A percentile compares a stretch with the other conserved stretches of the same genome.
Conservation (phyloP, 768 basidiomycete species). For the Suillus lakei region DNA sequence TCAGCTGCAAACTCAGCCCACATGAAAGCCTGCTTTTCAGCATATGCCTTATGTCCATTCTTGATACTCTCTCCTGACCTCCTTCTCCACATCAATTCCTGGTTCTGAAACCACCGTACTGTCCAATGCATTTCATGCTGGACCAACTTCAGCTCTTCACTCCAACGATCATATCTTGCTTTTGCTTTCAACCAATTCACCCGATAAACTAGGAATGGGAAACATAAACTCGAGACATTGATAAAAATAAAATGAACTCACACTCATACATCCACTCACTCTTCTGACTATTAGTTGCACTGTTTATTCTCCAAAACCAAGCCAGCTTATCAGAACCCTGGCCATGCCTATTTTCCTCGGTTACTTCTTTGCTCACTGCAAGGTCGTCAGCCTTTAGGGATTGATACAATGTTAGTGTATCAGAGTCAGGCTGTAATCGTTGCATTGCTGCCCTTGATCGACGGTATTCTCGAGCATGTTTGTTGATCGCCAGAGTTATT, state of each 20-base stretch:
- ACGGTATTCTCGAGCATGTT: background rate
- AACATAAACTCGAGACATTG: background rate
- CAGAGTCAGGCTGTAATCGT: background rate
- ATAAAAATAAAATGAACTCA: background rate
- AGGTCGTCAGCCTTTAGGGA: slow-evolving; percentile 8
- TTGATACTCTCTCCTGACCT: background rate
- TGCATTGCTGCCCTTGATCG: background rate
- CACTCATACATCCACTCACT: slow-evolving; percentile 5
- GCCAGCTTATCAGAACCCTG: slow-evolving; percentile 11
- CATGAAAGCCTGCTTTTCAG: background rate
- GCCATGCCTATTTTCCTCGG: slow-evolving; percentile 12
- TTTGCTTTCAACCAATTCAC: slow-evolving; percentile 17
- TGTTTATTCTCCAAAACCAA: slow-evolving; percentile 7
- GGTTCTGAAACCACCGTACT: slow-evolving; percentile 14
- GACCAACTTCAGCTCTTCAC: slow-evolving; percentile 20
- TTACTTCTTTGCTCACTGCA: slow-evolving; percentile 13
- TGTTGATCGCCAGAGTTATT: slow-evolving; percentile 3
- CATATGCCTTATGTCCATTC: background rate
- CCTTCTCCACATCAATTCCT: background rate
- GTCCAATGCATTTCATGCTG: slow-evolving; percentile 27
- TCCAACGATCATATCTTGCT: slow-evolving; percentile 22
- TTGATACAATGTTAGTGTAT: background rate
- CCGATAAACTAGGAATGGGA: slow-evolving; percentile 1
- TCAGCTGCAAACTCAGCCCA: background rate
- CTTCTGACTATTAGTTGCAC: background rate